Evolutionary conservation across 2,329 filamentous ascomycete species (phyloP), one percentile per base, ranked within the genome.

Genomic region (Akanthomyces muscarius): DNA sequence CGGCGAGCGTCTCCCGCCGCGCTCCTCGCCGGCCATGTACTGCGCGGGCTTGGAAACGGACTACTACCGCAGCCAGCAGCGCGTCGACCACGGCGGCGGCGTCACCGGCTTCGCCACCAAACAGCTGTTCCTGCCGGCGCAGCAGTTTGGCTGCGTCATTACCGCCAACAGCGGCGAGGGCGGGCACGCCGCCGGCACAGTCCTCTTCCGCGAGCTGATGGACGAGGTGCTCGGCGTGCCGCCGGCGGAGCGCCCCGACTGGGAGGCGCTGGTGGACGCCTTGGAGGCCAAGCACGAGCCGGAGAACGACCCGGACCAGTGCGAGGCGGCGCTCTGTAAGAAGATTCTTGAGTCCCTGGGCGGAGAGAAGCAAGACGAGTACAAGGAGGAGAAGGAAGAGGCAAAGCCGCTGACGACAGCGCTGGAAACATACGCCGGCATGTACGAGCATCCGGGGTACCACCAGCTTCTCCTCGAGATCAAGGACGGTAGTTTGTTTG

Each of bases 61-160:
- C 28, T 64, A 64, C 23, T 73, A 72, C 41, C 58, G 64, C 1
- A 67, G 62, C 1, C 55, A 69, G 11, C 63, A 60, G n/a, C 57
- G 71, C 1, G 63, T 73, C 11, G 62, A 65, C 7, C 72, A 74
- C 38, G 66, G 69, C 44, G 72, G 72, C 0, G 57, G 54, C 10
- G 66, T 69, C 13, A 54, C 70, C 7, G 72, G 72, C 0, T 72
- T 70, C 38, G 65, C 64, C 0, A 69, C 67, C 4, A 66, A 64
- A 0, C 71, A 71, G 41, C 66, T 71, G 14, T 72, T 73, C 47
- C n/a, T 74, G 1, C 72, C 71, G 0, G 66, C 62, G 0, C 55
- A 67, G 30, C 65, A 65, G 11, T 71, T 73, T 45, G 72, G 71
- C 1, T 67, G 63, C 5, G 67, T 68, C 25, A 63, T 73, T 0